Base-by-base conservation (phyloP, 352 stramenopile genomes). In the Globisporangium apiculatum region DNA sequence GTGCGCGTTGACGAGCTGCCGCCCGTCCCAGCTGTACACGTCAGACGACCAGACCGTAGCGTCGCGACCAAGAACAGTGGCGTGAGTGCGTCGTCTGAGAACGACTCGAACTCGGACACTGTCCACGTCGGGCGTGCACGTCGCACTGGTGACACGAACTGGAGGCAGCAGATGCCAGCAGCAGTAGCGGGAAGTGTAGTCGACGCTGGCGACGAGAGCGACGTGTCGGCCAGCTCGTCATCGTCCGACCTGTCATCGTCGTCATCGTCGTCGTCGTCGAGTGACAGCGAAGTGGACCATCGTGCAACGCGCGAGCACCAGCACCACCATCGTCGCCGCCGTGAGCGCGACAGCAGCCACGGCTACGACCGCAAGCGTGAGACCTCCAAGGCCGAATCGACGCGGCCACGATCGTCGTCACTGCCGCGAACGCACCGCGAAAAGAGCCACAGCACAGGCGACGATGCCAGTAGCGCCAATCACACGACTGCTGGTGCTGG, bases 391-490 rank as follows among this genome's bases (percentile, higher is more conserved):
- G 56, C 57, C 46, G 60, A 59, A 35, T 74, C 55, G 18, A 49
- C 41, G 18, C 59, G 64, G 24, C 77, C 42, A 36, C 60, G 67
- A 18, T 81, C 71, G 9, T 68, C 71, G 52, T 71, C 71, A 37
- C 66, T 62, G 0, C 75, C 61, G 7, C 71, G 75, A 48, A 61
- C 43, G 60, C 8, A 18, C 17, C 67, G 65, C 66, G 72, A 79
- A 55, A 83, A 81, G 45, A 71, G 49, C 53, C 67, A 70, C 55
- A 79, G 69, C 50, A 52, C 75, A 18, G 69, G 69, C 48, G 50
- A 53, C 43, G 68, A 72, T 42, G 40, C 47, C 7, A 55, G 36
- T 15, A 48, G 41, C 7, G 54, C 50, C 5, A 17, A 31, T 31
- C 40, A 43, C 7, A 43, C 40, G 40, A 43, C 24, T 31, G 24